These are phyloP conservation scores for Leishmania martiniquensis DNA, from an alignment of 208 protist genomes.

Conservation along the genomic window DNA sequence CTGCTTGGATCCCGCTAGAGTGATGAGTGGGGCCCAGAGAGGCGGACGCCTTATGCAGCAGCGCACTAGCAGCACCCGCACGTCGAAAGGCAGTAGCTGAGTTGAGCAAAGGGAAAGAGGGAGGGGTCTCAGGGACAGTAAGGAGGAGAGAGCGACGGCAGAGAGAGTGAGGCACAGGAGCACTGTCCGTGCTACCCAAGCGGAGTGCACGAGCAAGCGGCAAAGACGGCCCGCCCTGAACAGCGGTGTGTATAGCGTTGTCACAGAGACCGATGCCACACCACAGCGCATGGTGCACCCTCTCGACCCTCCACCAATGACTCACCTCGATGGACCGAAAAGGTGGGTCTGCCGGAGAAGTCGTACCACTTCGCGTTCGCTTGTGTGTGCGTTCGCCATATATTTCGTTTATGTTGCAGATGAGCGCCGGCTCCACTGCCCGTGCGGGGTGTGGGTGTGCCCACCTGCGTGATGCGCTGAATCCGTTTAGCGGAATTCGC, in stretches of 20 bases:
- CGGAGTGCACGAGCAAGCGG: neutral
- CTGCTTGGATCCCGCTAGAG: neutral
- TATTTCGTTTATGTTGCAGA: no score
- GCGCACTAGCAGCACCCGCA: neutral
- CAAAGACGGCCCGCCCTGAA: neutral
- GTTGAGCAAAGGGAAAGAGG: neutral
- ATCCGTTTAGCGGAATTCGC: constrained; percentile 90
- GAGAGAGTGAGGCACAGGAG: neutral
- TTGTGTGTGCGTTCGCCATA: neutral
- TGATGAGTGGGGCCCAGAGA: neutral
- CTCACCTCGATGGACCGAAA: neutral
- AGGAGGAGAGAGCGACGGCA: neutral
- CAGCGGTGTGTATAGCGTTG: neutral
- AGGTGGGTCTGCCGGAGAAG: neutral
- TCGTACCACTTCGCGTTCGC: neutral
- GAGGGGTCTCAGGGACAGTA: neutral
- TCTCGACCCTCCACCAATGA: neutral
- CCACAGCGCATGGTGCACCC: neutral
- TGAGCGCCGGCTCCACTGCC: constrained; percentile 29
- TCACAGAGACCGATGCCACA: neutral
- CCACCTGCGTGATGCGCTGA: constrained; percentile 87
- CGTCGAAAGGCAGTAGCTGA: neutral
- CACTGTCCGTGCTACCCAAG: neutral
- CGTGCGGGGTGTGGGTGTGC: constrained; percentile 85
- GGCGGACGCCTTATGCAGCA: neutral